Conservation (phyloP, 2,329 filamentous ascomycete genomes). For the Xylaria hypoxylon region DNA sequence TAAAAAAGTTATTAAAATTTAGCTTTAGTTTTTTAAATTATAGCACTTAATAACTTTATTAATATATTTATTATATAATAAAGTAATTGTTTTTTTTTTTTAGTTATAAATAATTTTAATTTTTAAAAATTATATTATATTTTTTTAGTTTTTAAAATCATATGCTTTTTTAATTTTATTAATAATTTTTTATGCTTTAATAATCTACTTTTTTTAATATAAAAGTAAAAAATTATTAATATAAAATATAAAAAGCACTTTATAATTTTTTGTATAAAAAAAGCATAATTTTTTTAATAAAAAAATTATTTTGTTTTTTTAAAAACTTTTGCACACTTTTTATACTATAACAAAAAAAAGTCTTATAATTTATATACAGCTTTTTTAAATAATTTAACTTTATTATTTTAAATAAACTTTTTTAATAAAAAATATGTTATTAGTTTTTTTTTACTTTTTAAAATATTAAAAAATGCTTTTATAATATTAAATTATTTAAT, state of each 20-base stretch:
- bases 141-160: neutral
- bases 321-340: neutral
- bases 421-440: neutral
- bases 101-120: neutral
- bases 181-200: neutral
- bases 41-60: neutral
- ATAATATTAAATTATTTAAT: conserved; percentile 3
- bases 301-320: neutral
- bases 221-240: conserved; percentile 7
- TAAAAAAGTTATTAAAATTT: neutral
- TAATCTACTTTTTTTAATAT: neutral
- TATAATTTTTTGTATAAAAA: neutral
- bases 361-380: conserved; percentile 1
- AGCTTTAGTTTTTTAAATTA: neutral
- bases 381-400: neutral
- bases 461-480: neutral
- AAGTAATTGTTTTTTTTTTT: neutral
- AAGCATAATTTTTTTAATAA: neutral
- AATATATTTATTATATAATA: conserved; percentile 1
- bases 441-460: neutral
- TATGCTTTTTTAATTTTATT: neutral
- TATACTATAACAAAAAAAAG: conserved; percentile 4
- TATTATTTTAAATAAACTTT: neutral
- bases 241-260: conserved; percentile 6
- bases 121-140: neutral